A percentile compares a stretch with the other conserved stretches of the same genome.
Evolutionary conservation across 2,329 filamentous ascomycete genomes (phyloP).

Genomic region (Paracoccidioides brasiliensis): DNA sequence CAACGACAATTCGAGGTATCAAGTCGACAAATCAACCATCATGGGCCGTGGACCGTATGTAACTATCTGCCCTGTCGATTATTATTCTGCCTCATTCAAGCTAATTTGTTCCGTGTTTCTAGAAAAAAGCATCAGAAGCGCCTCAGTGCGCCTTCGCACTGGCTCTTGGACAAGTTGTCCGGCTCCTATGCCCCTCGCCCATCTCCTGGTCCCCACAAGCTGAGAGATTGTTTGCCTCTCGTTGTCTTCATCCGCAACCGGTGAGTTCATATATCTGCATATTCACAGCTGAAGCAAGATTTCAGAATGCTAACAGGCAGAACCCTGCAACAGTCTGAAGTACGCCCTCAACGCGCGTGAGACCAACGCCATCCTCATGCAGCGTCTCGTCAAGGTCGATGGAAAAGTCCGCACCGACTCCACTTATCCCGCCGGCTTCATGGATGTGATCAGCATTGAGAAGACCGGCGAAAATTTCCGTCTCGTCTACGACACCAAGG

Average conservation of each 20-base stretch:
- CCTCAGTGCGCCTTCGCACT: slow-evolving; percentile 96
- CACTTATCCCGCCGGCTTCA: slow-evolving; percentile 96
- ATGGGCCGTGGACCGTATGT: slow-evolving; percentile 49
- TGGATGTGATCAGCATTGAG: slow-evolving; percentile 98
- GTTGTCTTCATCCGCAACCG: slow-evolving; percentile 91
- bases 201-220: slow-evolving; percentile 90
- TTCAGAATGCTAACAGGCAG: slow-evolving; percentile 8
- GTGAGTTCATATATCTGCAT: slow-evolving; percentile 22
- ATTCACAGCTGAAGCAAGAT: not conserved
- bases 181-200: slow-evolving; percentile 63
- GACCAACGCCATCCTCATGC: slow-evolving; percentile 96
- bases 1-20: slow-evolving; percentile 9
- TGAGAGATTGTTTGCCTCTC: slow-evolving; percentile 95
- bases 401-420: slow-evolving; percentile 98
- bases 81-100: not conserved
- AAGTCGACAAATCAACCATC: slow-evolving; percentile 27
- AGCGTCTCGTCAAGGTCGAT: slow-evolving; percentile 99
- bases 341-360: slow-evolving; percentile 98
- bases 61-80: slow-evolving; percentile 7
- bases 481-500: slow-evolving; percentile 99
- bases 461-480: slow-evolving; percentile 99
- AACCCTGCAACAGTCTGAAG: slow-evolving; percentile 64
- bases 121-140: slow-evolving; percentile 99
- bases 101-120: slow-evolving; percentile 16
- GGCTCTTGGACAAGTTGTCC: slow-evolving; percentile 99